These are phyloP conservation scores for Quercus robur DNA, from an alignment of 306 rosid genomes.

Conservation along the genomic window DNA sequence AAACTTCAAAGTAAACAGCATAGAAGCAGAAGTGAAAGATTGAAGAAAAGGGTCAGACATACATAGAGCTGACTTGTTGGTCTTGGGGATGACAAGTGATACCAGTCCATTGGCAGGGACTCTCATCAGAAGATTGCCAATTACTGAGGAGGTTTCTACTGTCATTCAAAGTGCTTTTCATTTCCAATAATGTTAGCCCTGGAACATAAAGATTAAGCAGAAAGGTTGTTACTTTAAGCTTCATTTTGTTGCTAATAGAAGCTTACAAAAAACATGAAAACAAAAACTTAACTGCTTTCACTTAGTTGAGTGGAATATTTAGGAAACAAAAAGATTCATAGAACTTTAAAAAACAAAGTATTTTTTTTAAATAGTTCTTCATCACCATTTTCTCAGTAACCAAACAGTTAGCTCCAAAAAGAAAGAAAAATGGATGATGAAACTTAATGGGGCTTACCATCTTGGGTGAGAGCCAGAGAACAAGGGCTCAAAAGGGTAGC, in stretches of 20 bases:
- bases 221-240: slow-evolving; percentile 22
- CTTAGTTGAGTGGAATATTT: neutral
- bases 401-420: neutral
- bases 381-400: neutral
- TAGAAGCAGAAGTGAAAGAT: neutral
- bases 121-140: slow-evolving; percentile 70
- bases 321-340: neutral
- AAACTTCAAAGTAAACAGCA: slow-evolving; percentile 7
- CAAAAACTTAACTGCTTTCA: neutral
- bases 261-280: no score
- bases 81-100: slow-evolving; percentile 74
- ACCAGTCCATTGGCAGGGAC: slow-evolving; percentile 97
- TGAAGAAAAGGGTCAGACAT: slow-evolving; percentile 18
- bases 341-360: neutral
- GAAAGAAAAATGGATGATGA: neutral
- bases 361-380: neutral
- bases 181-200: slow-evolving; percentile 83
- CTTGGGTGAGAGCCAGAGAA: slow-evolving; percentile 67
- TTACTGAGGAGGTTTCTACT: slow-evolving; percentile 56
- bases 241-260: neutral
- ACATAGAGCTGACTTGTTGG: slow-evolving; percentile 74
- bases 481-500: slow-evolving; percentile 28
- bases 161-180: slow-evolving; percentile 71
- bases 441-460: slow-evolving; percentile 47
- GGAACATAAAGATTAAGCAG: neutral